Evolutionary conservation across 257 asterid genomes (phyloP), one percentile per base, ranked within the genome.

Genomic region (Rhazya stricta): DNA sequence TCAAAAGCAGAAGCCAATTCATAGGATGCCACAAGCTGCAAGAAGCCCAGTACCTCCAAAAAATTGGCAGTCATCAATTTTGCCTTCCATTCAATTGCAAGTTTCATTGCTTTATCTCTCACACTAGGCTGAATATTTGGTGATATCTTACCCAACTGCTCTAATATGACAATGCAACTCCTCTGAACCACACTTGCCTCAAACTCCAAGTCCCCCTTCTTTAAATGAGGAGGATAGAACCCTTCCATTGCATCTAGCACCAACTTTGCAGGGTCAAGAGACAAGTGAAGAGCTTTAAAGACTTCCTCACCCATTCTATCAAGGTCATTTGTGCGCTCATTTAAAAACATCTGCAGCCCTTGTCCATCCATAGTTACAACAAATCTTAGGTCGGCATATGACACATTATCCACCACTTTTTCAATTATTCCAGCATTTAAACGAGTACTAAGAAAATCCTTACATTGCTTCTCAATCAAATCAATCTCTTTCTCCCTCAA

Each of bases 1-100:
- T 73, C 78, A 62, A 89, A 89, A 70, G 48, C 51, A 79, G 83
- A 83, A 51, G 84, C 73, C 76, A 89, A 71, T 18, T 77, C 50
- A 57, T 79, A 89, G 43, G 88, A 81, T 54, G 85, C 90, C 81
- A 87, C 7, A 30, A 89, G 80, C 63, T 79, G 83, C 86, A 89
- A 79, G 83, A 89, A 85, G 42, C 78, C 85, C 70, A 84, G 37
- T 25, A 81, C 79, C 77, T 75, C 83, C 83, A 78, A 46, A 21
- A 78, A 57, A 76, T 84, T 77, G 72, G 76, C 79, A 6, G 48
- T 41, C 45, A 62, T 61, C 70, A 71, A 23, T 48, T 45, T 53
- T 11, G 74, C 84, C 79, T 84, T 85, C 91, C 91, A 87, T 19
- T 74, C 83, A 62, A 6, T 10, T 25, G 90, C 88, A 73, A 89